Evolutionary conservation across 1,284 basidiomycete genomes (phyloP), one percentile per base, ranked within the genome.

Genomic region (Irpex rosettiformis): DNA sequence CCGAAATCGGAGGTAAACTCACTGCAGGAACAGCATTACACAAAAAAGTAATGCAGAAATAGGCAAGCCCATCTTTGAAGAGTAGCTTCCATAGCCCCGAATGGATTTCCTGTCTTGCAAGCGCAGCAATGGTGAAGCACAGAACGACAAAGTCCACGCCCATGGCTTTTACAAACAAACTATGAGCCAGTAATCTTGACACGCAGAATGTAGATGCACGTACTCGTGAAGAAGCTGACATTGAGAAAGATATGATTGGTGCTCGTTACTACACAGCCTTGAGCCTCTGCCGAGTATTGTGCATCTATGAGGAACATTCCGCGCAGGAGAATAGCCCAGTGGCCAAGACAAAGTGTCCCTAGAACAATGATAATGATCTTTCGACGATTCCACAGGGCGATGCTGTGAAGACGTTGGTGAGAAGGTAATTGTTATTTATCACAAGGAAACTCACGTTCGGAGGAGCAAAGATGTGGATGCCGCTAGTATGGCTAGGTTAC

Each of bases 401-500:
- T 78, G 2, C 87, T 90, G 60, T 24, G 28, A 37, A 54, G 16
- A 45, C 21, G 45, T 11, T 13, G 21, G 48, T 7, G 33, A 51
- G 45, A 49, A 48, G n/a, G n/a, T 33, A 51, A 30, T 8, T 25
- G 27, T 22, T 16, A 52, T 29, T 16, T 43, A 48, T 18, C 10
- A 18, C 43, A 45, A 18, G 24, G 45, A 51, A 48, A 69, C 79
- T 62, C 67, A 86, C 85, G 86, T 87, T 69, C 86, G 76, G 54
- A 89, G 77, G 84, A 88, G 87, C 40, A 89, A 75, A 18, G 83
- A 85, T 1, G 84, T 88, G 11, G 85, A 86, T 10, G 84, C 82
- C 59, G 79, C 79, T 24, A 85, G 75, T 40, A 87, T 83, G 3
- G 84, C 75, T 79, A 86, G 81, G 62, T 86, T 86, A 49, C 85